Conservation (phyloP, 2,329 filamentous ascomycete genomes). For the Cryoendolithus antarcticus region DNA sequence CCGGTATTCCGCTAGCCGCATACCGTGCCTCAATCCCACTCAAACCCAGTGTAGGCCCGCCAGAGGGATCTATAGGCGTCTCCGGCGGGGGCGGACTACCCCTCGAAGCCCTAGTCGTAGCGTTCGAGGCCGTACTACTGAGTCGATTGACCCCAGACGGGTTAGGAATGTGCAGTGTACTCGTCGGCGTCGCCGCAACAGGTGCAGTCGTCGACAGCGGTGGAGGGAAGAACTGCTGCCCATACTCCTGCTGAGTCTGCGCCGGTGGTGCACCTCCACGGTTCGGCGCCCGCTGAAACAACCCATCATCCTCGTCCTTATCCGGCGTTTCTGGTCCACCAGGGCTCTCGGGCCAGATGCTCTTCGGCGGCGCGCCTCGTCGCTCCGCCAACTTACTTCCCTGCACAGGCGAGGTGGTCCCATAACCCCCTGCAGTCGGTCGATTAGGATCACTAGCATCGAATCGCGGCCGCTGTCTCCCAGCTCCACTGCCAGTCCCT, state of each 20-base stretch:
- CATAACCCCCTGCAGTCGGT: conserved; percentile 35
- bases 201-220: conserved; percentile 24
- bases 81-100: conserved; percentile 92
- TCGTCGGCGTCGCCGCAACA: conserved; percentile 8
- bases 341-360: conserved; percentile 66
- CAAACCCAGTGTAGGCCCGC: conserved; percentile 9
- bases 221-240: conserved; percentile 51
- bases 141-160: conserved; percentile 46
- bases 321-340: conserved; percentile 59
- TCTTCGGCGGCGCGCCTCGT: conserved; percentile 64
- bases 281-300: conserved; percentile 56
- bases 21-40: conserved; percentile 85
- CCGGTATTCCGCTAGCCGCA: conserved; percentile 81
- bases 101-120: conserved; percentile 80
- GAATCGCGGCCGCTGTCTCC: conserved; percentile 28
- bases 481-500: conserved; percentile 12
- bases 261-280: conserved; percentile 13
- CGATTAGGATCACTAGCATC: conserved; percentile 37
- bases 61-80: conserved; percentile 54
- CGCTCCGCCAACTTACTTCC: conserved; percentile 58
- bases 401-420: conserved; percentile 21
- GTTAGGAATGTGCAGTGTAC: conserved; percentile 39
- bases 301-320: conserved; percentile 56
- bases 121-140: conserved; percentile 79
- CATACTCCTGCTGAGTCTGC: conserved; percentile 13